Percentiles rank a stretch among this genome's conserved stretches.
Conservation (phyloP, 2,329 filamentous ascomycete genomes). For the Penicillium sp. region DNA sequence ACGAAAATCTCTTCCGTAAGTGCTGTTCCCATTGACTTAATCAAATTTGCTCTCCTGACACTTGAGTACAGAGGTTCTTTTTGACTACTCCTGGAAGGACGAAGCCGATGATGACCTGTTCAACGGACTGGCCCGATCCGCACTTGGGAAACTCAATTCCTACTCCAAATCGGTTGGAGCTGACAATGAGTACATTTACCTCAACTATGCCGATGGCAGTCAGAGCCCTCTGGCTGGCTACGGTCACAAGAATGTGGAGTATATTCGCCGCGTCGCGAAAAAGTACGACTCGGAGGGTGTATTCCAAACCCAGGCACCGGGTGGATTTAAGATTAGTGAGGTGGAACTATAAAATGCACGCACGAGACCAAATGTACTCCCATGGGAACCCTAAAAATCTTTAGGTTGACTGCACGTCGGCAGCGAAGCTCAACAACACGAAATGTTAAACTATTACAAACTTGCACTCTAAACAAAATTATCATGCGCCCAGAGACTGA, state of each 20-base stretch:
- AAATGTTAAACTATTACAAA: no score
- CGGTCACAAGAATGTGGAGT: constrained; percentile 40
- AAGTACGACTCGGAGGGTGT: constrained; percentile 30
- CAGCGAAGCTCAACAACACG: no score
- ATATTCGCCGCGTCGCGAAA: constrained; percentile 21
- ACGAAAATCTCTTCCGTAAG: constrained; percentile 28
- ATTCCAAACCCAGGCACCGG: constrained; percentile 31
- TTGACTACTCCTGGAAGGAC: constrained; percentile 27
- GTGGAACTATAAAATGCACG: not conserved
- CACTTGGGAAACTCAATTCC: constrained; percentile 33
- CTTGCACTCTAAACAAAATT: no score
- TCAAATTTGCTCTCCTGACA: constrained; percentile 20
- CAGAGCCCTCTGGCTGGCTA: constrained; percentile 48
- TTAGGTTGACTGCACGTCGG: no score
- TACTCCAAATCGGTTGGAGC: constrained; percentile 22
- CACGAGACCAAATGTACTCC: no score
- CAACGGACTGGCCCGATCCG: constrained; percentile 27
- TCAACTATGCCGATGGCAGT: constrained; percentile 49
- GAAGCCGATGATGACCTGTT: constrained; percentile 38
- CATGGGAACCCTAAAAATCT: no score
- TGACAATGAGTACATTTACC: constrained; percentile 44
- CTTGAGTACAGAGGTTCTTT: constrained; percentile 24
- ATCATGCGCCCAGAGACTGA: no score
- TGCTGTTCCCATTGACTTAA: not conserved
- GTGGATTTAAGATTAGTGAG: constrained; percentile 30